A percentile compares a stretch with the other conserved stretches of the same genome.
Evolutionary conservation across 2,329 filamentous ascomycete species (phyloP).

Genomic region (Penicillium oxalicum): DNA sequence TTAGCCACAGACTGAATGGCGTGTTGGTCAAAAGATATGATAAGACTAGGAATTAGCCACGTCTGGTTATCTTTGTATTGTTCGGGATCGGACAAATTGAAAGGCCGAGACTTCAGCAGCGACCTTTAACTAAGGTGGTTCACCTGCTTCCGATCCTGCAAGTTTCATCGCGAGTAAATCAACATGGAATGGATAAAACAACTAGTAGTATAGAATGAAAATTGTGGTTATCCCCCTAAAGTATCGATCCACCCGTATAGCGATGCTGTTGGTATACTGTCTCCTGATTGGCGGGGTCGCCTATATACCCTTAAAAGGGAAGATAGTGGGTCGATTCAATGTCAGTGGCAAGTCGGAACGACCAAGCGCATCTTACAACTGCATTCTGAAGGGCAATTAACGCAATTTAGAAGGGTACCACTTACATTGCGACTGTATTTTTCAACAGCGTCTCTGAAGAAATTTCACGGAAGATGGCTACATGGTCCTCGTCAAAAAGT

Average conservation of each 20-base stretch:
- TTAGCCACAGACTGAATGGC: too few species aligned
- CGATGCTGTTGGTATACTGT: too few species aligned
- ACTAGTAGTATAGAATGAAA: not conserved
- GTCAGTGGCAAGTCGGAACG: constrained; percentile 2
- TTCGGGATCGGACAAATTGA: too few species aligned
- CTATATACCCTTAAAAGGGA: constrained; percentile 2
- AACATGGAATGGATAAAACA: too few species aligned
- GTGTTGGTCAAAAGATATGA: too few species aligned
- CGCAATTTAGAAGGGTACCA: not conserved
- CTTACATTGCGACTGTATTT: not conserved
- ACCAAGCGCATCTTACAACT: not conserved
- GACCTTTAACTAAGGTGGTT: too few species aligned
- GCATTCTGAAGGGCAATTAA: constrained; percentile 17
- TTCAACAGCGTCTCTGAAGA: not conserved
- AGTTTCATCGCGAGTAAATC: too few species aligned
- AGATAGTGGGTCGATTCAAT: constrained; percentile 1
- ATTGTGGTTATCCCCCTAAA: not conserved
- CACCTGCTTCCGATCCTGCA: too few species aligned
- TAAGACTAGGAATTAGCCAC: too few species aligned
- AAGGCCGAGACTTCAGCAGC: too few species aligned
- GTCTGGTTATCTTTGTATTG: too few species aligned
- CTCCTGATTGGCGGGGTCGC: constrained; percentile 7
- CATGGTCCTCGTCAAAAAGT: not conserved
- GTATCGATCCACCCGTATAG: not conserved
- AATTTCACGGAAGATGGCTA: not conserved